These are phyloP conservation scores for Microdochium paspali DNA, from an alignment of 2,329 filamentous ascomycete species.

Conservation along the genomic window DNA sequence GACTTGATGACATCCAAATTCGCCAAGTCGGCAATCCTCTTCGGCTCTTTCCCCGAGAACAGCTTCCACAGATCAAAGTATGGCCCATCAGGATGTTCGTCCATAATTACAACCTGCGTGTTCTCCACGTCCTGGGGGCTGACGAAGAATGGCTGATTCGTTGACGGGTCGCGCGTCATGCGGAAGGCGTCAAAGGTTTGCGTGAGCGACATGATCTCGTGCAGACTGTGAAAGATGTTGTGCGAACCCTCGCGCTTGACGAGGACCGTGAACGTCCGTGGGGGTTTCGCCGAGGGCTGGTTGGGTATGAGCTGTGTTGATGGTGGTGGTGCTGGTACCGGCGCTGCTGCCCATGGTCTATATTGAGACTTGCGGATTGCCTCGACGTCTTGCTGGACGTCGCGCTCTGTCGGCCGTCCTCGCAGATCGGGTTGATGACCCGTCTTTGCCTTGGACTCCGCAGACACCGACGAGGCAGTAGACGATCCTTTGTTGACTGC, in stretches of 20 bases:
- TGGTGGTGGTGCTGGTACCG: not conserved
- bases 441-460: not conserved
- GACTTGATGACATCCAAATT: too few relatives aligned
- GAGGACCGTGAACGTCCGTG: slow-evolving; percentile 10
- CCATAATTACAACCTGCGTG: slow-evolving; percentile 16
- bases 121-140: slow-evolving; percentile 3
- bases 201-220: slow-evolving; percentile 16
- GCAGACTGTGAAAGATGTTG: slow-evolving; percentile 17
- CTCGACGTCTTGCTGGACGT: not conserved
- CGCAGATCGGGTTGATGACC: not conserved
- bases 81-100: slow-evolving; percentile 13
- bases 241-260: slow-evolving; percentile 15
- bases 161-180: slow-evolving; percentile 7
- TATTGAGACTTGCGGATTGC: not conserved
- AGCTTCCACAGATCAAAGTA: slow-evolving; percentile 16
- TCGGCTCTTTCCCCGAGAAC: slow-evolving; percentile 6
- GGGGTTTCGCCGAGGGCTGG: too few relatives aligned
- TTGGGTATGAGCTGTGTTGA: not conserved
- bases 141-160: slow-evolving; percentile 3
- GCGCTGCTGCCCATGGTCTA: not conserved
- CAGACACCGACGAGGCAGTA: not conserved
- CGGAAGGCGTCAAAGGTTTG: slow-evolving; percentile 17
- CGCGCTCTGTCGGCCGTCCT: not conserved
- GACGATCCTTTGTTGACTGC: not conserved
- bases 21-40: slow-evolving; percentile 1